Conservation (phyloP, 768 basidiomycete species). For the Mycena latifolia region DNA sequence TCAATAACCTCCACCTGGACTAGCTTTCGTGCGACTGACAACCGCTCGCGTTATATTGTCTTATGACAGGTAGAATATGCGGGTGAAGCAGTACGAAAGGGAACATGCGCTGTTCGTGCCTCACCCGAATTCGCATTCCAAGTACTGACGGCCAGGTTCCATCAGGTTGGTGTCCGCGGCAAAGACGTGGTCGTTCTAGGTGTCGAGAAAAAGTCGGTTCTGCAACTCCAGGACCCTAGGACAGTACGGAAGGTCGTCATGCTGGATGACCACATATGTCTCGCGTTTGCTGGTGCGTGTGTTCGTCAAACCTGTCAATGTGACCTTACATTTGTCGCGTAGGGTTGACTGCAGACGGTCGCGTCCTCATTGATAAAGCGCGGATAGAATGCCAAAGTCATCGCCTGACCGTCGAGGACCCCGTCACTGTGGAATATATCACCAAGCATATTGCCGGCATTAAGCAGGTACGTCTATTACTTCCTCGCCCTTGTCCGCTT, state of each 20-base stretch:
- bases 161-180: constrained; percentile 94
- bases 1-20: constrained; percentile 45
- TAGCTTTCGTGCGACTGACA: constrained; percentile 27
- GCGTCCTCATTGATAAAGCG: constrained; percentile 98
- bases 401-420: constrained; percentile 97
- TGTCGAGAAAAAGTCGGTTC: constrained; percentile 98
- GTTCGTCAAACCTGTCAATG: constrained; percentile 2
- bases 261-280: constrained; percentile 97
- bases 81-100: constrained; percentile 95
- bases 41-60: constrained; percentile 37
- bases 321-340: constrained; percentile 26
- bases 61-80: constrained; percentile 94
- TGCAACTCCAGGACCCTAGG: constrained; percentile 97
- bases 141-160: constrained; percentile 8
- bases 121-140: constrained; percentile 23
- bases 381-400: constrained; percentile 98
- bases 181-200: constrained; percentile 95
- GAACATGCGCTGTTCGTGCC: constrained; percentile 91
- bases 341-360: constrained; percentile 98
- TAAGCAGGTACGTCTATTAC: constrained; percentile 79
- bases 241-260: constrained; percentile 98
- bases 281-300: constrained; percentile 93
- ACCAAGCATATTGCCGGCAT: constrained; percentile 98
- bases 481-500: neutral
- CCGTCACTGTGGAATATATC: constrained; percentile 98